phyloP scores from a whole-genome alignment of 345 rosid genomes.

The Streptanthus diversifolius region DNA sequence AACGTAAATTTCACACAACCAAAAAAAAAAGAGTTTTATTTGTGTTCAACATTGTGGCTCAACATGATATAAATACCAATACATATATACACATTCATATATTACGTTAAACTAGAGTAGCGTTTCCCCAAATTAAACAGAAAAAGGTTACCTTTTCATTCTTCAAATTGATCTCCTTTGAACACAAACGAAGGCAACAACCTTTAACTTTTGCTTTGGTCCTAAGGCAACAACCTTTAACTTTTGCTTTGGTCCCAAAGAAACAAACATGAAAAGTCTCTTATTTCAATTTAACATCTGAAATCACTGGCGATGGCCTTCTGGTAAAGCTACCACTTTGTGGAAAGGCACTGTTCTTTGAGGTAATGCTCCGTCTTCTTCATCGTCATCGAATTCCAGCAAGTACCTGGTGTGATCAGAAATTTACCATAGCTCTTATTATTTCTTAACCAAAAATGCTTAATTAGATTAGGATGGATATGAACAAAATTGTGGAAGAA shows the following conservation, averaged over 20 bases:
- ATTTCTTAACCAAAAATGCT: not conserved
- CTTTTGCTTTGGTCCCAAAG: not conserved
- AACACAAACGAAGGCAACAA: constrained; percentile 1
- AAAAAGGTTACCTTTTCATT: not conserved
- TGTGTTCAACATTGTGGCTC: not conserved
- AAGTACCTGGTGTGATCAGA: constrained; percentile 51
- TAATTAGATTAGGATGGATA: not conserved
- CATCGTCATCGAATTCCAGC: constrained; percentile 93
- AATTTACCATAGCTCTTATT: not conserved
- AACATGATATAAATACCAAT: not conserved
- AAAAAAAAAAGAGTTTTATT: not conserved
- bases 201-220: not conserved
- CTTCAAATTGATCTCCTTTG: constrained; percentile 8
- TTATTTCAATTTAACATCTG: not conserved
- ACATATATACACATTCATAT: constrained; percentile 19
- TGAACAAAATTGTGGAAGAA: constrained; percentile 3
- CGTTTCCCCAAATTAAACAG: not conserved
- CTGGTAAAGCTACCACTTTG: constrained; percentile 82
- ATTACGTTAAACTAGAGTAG: constrained; percentile 11
- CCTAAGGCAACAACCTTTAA: not conserved
- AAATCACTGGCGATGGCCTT: constrained; percentile 70
- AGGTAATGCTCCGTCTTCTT: constrained; percentile 92
- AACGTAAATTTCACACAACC: not conserved
- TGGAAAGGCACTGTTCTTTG: constrained; percentile 76
- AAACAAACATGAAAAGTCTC: constrained; percentile 7